phyloP scores from a whole-genome alignment of 345 rosid species.

The Citrus mangshanensis region DNA sequence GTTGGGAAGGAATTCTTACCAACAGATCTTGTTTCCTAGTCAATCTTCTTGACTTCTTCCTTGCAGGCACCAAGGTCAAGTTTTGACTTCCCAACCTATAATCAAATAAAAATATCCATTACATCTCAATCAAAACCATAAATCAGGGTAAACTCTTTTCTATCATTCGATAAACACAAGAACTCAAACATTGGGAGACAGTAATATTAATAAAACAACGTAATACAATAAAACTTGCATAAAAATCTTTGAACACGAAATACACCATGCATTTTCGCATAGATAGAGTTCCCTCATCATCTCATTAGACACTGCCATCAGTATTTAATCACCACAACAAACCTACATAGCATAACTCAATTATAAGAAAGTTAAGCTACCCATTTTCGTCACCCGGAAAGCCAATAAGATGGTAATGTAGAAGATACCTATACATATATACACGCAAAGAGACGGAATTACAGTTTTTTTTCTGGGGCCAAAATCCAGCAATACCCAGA shows the following conservation, averaged over 20 bases:
- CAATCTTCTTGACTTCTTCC: not conserved
- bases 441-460: not conserved
- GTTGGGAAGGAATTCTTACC: slow-evolving; percentile 18
- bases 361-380: not conserved
- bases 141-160: not conserved
- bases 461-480: not conserved
- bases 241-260: not conserved
- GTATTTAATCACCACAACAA: not conserved
- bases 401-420: not conserved
- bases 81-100: slow-evolving; percentile 16
- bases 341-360: not conserved
- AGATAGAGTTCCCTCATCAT: not conserved
- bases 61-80: not conserved
- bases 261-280: not conserved
- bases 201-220: not conserved
- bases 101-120: slow-evolving; percentile 3
- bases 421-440: not conserved
- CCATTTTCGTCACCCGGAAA: not conserved
- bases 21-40: not conserved
- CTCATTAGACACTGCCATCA: too few species aligned
- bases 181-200: not conserved
- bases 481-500: not conserved
- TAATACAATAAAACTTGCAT: not conserved
- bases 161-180: not conserved
- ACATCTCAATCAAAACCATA: not conserved